These are phyloP conservation scores for Xylaria curta DNA, from an alignment of 495 filamentous ascomycete genomes.

Conservation along the genomic window DNA sequence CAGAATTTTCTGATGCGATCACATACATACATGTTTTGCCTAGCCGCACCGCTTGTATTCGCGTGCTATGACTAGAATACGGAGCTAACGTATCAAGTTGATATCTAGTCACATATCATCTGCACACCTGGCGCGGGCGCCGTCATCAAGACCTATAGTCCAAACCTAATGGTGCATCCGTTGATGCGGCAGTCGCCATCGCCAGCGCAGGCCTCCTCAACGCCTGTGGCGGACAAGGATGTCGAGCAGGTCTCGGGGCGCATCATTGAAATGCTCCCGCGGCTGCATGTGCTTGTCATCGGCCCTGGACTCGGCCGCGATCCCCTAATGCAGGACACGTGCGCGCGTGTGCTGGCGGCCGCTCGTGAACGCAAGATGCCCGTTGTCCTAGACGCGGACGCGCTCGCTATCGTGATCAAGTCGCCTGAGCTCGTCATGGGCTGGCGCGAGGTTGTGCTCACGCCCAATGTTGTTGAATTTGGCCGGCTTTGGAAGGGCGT, in stretches of 20 bases:
- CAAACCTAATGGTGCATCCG: constrained; percentile 98
- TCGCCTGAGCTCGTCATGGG: constrained; percentile 79
- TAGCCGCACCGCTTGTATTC: background rate
- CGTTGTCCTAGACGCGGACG: constrained; percentile 93
- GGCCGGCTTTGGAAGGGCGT: constrained; percentile 76
- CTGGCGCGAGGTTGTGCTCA: constrained; percentile 85
- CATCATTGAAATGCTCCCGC: constrained; percentile 80
- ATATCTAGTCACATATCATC: constrained; percentile 85
- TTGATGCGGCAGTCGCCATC: constrained; percentile 77
- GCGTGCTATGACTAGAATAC: background rate
- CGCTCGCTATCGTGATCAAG: constrained; percentile 75
- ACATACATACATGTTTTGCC: background rate
- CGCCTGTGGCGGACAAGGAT: constrained; percentile 50
- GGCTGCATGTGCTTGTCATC: constrained; percentile 91
- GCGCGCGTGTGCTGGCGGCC: constrained; percentile 77
- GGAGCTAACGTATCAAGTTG: constrained; percentile 19
- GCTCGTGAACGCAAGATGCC: constrained; percentile 76
- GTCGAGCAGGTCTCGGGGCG: constrained; percentile 65
- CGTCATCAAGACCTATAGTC: constrained; percentile 97
- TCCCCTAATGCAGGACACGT: constrained; percentile 85
- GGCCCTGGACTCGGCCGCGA: constrained; percentile 93
- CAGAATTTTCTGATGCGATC: background rate
- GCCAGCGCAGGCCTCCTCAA: constrained; percentile 43
- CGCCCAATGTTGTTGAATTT: constrained; percentile 95
- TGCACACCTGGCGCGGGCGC: constrained; percentile 87